Evolutionary conservation across 2,329 filamentous ascomycete species (phyloP), one percentile per base, ranked within the genome.

Genomic region (Colletotrichum scovillei): DNA sequence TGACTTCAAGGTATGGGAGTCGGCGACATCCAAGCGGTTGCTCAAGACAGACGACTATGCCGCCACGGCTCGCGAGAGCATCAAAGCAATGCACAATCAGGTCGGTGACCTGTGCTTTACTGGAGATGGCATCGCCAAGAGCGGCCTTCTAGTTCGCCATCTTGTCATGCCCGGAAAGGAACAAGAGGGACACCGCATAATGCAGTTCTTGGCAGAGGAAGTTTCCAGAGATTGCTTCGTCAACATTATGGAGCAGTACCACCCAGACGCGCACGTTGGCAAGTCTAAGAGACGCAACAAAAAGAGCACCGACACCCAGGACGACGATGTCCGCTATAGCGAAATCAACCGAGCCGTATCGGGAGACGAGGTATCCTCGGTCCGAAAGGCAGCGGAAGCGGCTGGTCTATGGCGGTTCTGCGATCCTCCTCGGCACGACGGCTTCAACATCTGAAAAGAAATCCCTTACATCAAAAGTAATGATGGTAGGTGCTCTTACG

Each of bases 231-330:
- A 97, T 80, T 87, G 93, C 56, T 96, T 95, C 81, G 89, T 97
- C 73, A 92, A 97, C 79, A 92, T 97, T 76, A 97, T 97, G 94
- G 94, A 97, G 82, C 94, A 97, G 82, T 97, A 97, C 79, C 91
- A 91, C 75, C 94, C 94, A 0, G 90, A 93, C 75, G 94, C 93
- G 0, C 91, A 97, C 80, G 94, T 97, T 0, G 94, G 94, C 4
- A 96, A 95, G 84, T 84, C 86, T 67, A 90, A 84, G 76, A 84
- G 85, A 69, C 79, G 78, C 72, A 79, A 32, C 58, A 79, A 69
- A 78, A 83, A 69, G 69, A 81, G 79, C n/a, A 77, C 79, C 68
- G 26, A 75, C 12, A 75, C 80, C 14, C 77, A 77, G 2, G 79
- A 81, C 5, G 83, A 85, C 3, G 83, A 89, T 71, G 86, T 92